phyloP scores from a whole-genome alignment of 1,284 basidiomycete species.

The Cutaneotrichosporon sp. region DNA sequence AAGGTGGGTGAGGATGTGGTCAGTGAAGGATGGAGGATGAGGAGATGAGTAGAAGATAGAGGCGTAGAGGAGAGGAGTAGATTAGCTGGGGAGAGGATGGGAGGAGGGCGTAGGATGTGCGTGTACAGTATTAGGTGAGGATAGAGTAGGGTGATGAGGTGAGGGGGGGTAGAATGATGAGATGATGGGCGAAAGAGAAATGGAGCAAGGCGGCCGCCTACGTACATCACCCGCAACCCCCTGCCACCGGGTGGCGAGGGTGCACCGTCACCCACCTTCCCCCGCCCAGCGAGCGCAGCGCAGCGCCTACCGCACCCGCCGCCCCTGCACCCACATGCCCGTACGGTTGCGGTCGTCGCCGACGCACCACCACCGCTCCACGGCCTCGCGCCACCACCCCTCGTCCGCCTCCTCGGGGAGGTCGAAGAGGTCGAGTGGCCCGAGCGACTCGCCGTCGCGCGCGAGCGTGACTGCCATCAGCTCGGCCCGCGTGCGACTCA shows the following conservation, averaged over 20 bases:
- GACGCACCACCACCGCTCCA: slow-evolving; percentile 87
- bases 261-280: background rate
- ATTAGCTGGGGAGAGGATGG: background rate
- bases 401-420: slow-evolving; percentile 37
- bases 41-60: background rate
- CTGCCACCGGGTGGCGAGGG: background rate
- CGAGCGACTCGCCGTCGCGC: slow-evolving; percentile 57
- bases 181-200: background rate
- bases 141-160: background rate
- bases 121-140: background rate
- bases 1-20: background rate
- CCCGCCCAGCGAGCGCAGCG: no score
- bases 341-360: slow-evolving; percentile 68
- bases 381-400: slow-evolving; percentile 59
- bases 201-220: background rate
- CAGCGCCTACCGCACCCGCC: slow-evolving; percentile 12
- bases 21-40: slow-evolving; percentile 4
- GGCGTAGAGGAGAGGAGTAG: background rate
- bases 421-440: slow-evolving; percentile 63
- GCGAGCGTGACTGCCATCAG: slow-evolving; percentile 27
- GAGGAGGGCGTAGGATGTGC: background rate
- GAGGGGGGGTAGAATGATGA: background rate
- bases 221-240: background rate
- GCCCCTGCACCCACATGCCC: slow-evolving; percentile 73
- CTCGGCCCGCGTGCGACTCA: slow-evolving; percentile 53